These are phyloP conservation scores for Chlorella sp. DNA, from an alignment of 139 green algal genomes.

Conservation along the genomic window DNA sequence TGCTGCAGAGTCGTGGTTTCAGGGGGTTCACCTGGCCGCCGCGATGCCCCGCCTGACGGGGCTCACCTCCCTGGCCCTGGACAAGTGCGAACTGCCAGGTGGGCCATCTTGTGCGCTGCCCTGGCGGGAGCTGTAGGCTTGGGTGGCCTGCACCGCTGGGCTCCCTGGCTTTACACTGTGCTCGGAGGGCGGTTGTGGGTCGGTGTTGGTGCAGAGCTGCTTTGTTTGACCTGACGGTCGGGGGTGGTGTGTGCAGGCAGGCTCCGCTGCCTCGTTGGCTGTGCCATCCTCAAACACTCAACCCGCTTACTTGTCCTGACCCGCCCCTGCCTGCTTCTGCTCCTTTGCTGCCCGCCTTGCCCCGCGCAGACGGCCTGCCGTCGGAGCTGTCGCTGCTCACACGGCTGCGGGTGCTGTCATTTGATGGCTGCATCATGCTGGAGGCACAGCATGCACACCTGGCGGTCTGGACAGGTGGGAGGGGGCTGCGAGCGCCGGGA, in stretches of 20 bases:
- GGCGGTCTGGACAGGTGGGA: slow-evolving; percentile 2
- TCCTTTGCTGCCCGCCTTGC: background rate
- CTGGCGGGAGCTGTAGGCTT: background rate
- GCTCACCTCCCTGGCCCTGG: slow-evolving; percentile 27
- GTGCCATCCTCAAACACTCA: too few species aligned
- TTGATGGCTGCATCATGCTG: slow-evolving; percentile 26
- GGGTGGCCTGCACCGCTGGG: too few species aligned
- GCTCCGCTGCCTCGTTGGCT: too few species aligned
- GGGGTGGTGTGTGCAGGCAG: too few species aligned
- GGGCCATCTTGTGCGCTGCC: background rate
- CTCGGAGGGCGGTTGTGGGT: too few species aligned
- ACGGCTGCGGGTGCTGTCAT: slow-evolving; percentile 19
- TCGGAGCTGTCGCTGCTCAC: slow-evolving; percentile 16
- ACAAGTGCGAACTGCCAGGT: slow-evolving; percentile 26
- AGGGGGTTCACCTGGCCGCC: background rate
- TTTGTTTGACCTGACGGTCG: too few species aligned
- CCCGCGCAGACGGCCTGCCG: slow-evolving; percentile 8
- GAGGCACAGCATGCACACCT: background rate
- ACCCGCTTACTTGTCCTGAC: background rate
- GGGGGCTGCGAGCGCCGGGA: too few species aligned
- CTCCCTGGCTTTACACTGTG: too few species aligned
- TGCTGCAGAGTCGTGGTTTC: slow-evolving; percentile 10
- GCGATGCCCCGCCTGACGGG: slow-evolving; percentile 14
- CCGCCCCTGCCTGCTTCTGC: background rate
- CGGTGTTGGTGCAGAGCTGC: too few species aligned